Conservation (phyloP, 805 yeast species). For the Kodamaea neixiangensis region DNA sequence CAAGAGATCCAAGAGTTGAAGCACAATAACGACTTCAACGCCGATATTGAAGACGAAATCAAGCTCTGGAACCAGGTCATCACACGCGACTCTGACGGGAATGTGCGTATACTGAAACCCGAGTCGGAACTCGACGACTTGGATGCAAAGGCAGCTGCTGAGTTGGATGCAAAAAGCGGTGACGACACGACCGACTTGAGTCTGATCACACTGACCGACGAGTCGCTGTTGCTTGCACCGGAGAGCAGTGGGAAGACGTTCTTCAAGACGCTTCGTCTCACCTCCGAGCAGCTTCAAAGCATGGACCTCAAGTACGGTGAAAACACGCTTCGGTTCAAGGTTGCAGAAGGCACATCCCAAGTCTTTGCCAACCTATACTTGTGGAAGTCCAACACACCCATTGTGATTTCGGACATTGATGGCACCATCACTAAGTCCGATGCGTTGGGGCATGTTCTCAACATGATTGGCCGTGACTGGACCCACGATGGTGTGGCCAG, state of each 20-base stretch:
- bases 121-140: constrained; percentile 2
- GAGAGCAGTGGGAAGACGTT: constrained; percentile 40
- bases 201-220: not conserved
- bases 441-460: constrained; percentile 93
- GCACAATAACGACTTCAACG: constrained; percentile 12
- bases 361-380: constrained; percentile 72
- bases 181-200: constrained; percentile 6
- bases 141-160: not conserved
- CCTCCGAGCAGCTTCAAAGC: constrained; percentile 82
- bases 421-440: constrained; percentile 98
- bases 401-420: constrained; percentile 95
- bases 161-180: not conserved
- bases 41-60: constrained; percentile 22
- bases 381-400: constrained; percentile 84
- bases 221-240: constrained; percentile 5
- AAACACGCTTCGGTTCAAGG: constrained; percentile 76
- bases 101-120: constrained; percentile 50
- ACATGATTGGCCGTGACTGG: constrained; percentile 96
- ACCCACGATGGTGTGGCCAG: constrained; percentile 95
- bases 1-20: constrained; percentile 59
- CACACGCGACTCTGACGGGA: constrained; percentile 64
- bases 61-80: constrained; percentile 40
- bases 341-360: constrained; percentile 79
- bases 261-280: constrained; percentile 85
- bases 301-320: constrained; percentile 76